Conservation (phyloP, 257 asterid genomes). For the Forsythia viridissima region DNA sequence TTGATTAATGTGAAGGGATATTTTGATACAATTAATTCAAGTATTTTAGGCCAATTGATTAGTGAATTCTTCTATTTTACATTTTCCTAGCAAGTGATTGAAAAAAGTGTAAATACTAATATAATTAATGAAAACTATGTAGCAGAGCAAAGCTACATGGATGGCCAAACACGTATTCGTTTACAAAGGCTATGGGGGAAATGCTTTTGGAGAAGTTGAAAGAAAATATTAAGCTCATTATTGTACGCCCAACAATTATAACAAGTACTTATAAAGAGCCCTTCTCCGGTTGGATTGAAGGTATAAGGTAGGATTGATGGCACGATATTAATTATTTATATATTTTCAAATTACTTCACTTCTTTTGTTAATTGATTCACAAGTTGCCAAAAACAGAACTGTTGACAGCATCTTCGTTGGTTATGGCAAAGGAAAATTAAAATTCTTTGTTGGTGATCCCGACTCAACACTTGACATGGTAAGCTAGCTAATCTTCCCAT, state of each 20-base stretch:
- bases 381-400: conserved; percentile 23
- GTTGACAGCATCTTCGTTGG: conserved; percentile 26
- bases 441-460: conserved; percentile 25
- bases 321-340: not conserved
- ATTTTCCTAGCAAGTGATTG: not conserved
- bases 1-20: conserved; percentile 3
- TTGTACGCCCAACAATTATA: conserved; percentile 60
- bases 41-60: no score
- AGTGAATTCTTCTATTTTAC: no score
- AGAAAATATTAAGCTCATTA: conserved; percentile 31
- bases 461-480: conserved; percentile 24
- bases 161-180: conserved; percentile 72
- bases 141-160: conserved; percentile 60
- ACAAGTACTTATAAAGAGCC: conserved; percentile 47
- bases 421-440: conserved; percentile 32
- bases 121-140: not conserved
- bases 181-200: conserved; percentile 78
- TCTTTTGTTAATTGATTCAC: not conserved
- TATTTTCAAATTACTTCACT: not conserved
- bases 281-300: conserved; percentile 35
- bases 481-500: not conserved
- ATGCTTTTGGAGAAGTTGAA: conserved; percentile 45
- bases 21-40: no score
- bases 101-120: no score
- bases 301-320: conserved; percentile 16